Conservation (phyloP, 2,329 filamentous ascomycete genomes). For the Pseudogymnoascus sp. region DNA sequence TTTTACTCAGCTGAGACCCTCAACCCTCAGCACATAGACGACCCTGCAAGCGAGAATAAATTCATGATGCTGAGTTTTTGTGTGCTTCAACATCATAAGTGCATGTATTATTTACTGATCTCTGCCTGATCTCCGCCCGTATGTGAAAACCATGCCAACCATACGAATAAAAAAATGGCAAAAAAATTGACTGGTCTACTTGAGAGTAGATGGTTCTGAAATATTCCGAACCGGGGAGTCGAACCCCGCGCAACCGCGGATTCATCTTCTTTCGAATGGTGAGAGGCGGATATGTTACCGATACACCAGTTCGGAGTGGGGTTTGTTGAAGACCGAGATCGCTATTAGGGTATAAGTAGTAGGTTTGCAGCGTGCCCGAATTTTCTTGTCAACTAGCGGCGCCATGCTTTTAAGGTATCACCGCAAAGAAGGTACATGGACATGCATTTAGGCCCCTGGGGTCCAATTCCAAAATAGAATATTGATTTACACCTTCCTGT, state of each 20-base stretch:
- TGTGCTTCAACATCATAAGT: neutral
- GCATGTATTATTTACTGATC: neutral
- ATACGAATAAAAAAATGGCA: constrained; percentile 1
- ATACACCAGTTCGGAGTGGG: constrained; percentile 16
- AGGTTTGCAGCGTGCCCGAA: neutral
- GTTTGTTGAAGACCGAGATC: neutral
- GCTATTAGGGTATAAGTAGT: neutral
- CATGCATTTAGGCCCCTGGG: neutral
- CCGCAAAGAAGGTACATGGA: neutral
- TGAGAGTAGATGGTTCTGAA: constrained; percentile 13
- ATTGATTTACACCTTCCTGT: neutral
- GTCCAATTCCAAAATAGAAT: neutral
- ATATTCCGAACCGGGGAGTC: constrained; percentile 16
- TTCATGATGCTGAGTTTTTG: neutral
- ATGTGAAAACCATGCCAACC: neutral
- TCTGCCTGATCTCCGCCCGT: neutral
- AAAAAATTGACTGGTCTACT: constrained; percentile 10
- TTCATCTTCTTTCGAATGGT: constrained; percentile 6
- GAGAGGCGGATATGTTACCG: constrained; percentile 15
- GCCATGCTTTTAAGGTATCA: neutral
- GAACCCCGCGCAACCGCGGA: constrained; percentile 15
- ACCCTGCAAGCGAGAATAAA: neutral
- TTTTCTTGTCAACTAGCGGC: neutral
- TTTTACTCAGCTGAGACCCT: neutral
- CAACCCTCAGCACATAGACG: neutral